phyloP scores from a whole-genome alignment of 441 rosid genomes.

The Lepidium campestre region DNA sequence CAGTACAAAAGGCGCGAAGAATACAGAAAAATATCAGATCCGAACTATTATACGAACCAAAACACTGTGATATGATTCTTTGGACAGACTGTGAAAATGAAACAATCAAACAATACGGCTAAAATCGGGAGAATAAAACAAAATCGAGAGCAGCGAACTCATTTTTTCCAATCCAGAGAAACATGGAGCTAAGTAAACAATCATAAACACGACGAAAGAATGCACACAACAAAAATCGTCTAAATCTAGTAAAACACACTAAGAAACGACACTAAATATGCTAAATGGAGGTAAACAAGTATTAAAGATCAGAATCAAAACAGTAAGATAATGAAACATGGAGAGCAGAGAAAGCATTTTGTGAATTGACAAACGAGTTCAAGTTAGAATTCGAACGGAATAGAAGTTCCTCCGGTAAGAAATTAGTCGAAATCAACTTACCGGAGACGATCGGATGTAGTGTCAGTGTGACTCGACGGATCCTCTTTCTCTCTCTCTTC shows the following conservation, averaged over 20 bases:
- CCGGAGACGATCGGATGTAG: slow-evolving; percentile 23
- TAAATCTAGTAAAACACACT: slow-evolving; percentile 21
- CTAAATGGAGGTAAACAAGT: not conserved
- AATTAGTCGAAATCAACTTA: slow-evolving; percentile 3
- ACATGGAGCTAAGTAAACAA: not conserved
- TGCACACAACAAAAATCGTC: not conserved
- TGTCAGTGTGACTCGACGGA: slow-evolving; percentile 10
- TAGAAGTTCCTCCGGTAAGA: not conserved
- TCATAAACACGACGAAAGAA: not conserved
- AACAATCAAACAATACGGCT: not conserved
- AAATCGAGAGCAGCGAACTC: not conserved
- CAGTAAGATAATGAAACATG: not conserved
- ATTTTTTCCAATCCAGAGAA: slow-evolving; percentile 1
- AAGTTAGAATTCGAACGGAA: slow-evolving; percentile 7
- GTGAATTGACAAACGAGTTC: slow-evolving; percentile 5
- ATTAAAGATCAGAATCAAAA: slow-evolving; percentile 17
- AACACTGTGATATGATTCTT: not conserved
- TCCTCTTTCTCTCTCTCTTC: slow-evolving; percentile 3
- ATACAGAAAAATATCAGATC: slow-evolving; percentile 15
- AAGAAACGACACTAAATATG: slow-evolving; percentile 5
- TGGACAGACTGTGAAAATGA: slow-evolving; percentile 4
- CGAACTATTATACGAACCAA: not conserved
- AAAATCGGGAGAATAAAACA: not conserved
- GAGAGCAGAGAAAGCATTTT: slow-evolving; percentile 3
- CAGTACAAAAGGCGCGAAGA: not conserved